Evolutionary conservation across 768 basidiomycete genomes (phyloP), one percentile per base, ranked within the genome.

Genomic region (Rhodotorula diobovata): DNA sequence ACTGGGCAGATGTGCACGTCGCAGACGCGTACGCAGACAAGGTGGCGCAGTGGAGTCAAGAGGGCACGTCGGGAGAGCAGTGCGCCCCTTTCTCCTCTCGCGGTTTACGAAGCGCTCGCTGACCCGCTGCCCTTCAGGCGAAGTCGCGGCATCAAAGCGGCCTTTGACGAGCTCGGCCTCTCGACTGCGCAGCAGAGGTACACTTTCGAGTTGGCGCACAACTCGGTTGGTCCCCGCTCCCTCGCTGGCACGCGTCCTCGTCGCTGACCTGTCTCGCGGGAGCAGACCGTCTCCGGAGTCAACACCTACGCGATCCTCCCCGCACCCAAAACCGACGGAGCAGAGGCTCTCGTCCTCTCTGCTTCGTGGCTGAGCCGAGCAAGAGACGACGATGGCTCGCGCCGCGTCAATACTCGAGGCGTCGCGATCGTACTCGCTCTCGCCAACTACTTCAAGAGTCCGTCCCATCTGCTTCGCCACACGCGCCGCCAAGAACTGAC

Each of bases 311-410:
- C 90, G 25, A 81, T 91, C 43, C 81, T 93, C 57, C 84, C 86
- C 20, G 89, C 94, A 4, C 92, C 95, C 15, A 87, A 96, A 35
- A 85, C 90, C n/a, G 87, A 93, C n/a, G 94, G 93, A 6, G 87
- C 87, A 15, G 95, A 99, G 81, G 90, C 92, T 10, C 90, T 97
- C 78, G 86, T 99, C 28, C 85, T 99, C 51, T 88, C 89, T 71
- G 94, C 96, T 2, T 90, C 93, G 12, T 96, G 93, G 93, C 75
- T 87, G 10, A 93, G 91, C 75, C 83, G 82, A 18, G 74, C 77
- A 7, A 37, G 32, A 55, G 67, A 62, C 14, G 72, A 65, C 7
- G 50, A 66, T 2, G 66, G 62, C 2, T 6, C 55, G 23, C 66
- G 53, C 4, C 73, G 76, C 32, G 71, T 87, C 61, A 99, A 99